A percentile compares a stretch with the other conserved stretches of the same genome.
phyloP scores from a whole-genome alignment of 2,329 filamentous ascomycete species.

The Calonectria pteridis region DNA sequence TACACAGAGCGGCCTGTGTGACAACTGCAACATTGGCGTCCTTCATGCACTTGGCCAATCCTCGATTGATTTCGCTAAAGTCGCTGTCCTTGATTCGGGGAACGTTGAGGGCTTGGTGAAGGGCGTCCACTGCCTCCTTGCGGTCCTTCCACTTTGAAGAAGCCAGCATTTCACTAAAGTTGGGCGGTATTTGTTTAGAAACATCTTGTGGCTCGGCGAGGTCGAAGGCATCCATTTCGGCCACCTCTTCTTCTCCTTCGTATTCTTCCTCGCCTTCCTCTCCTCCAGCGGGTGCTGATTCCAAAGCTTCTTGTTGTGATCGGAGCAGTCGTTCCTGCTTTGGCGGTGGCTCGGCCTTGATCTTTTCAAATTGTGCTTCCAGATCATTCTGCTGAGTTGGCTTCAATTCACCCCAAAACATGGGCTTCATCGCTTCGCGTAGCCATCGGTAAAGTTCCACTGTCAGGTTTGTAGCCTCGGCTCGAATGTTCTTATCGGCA shows the following conservation, averaged over 20 bases:
- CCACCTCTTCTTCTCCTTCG: conserved; percentile 62
- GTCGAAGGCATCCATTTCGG: conserved; percentile 84
- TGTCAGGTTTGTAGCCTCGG: conserved; percentile 90
- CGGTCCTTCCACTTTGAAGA: conserved; percentile 99
- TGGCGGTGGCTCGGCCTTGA: conserved; percentile 87
- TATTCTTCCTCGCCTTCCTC: conserved; percentile 70
- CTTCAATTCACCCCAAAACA: conserved; percentile 97
- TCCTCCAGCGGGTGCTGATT: conserved; percentile 72
- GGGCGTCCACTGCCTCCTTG: conserved; percentile 90
- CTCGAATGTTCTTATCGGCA: conserved; percentile 97
- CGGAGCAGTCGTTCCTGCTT: conserved; percentile 92
- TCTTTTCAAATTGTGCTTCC: conserved; percentile 92
- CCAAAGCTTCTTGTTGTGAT: conserved; percentile 88
- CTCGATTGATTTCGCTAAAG: conserved; percentile 86
- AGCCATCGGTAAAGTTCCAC: conserved; percentile 98
- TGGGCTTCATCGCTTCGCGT: conserved; percentile 96
- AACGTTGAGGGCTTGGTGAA: conserved; percentile 82
- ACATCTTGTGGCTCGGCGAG: conserved; percentile 91
- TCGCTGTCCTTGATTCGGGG: conserved; percentile 92
- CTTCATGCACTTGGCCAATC: conserved; percentile 96
- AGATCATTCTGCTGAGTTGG: conserved; percentile 94
- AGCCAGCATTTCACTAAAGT: conserved; percentile 84
- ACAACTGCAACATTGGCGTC: conserved; percentile 98
- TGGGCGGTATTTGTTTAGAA: conserved; percentile 81
- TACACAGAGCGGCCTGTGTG: conserved; percentile 91